Conservation (phyloP, 163 green algal species). For the Scenedesmus sp. region DNA sequence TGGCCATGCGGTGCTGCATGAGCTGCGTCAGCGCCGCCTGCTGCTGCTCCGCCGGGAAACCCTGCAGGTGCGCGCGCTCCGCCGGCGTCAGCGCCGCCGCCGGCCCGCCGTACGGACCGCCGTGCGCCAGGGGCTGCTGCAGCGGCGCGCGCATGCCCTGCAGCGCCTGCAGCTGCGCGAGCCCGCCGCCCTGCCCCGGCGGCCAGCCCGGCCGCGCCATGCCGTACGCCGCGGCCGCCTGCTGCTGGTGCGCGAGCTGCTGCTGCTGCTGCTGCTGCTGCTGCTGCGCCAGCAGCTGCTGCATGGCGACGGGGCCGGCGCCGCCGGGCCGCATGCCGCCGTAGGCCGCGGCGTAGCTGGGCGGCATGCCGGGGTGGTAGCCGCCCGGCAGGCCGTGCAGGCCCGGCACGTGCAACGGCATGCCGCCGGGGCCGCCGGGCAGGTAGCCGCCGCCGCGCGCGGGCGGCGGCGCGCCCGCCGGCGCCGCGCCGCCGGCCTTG, state of each 20-base stretch:
- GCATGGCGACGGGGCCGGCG: neutral
- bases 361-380: no score
- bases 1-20: neutral
- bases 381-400: neutral
- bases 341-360: no score
- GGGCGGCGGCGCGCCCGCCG: neutral
- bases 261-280: conserved; percentile 28
- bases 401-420: neutral
- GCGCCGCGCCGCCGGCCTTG: neutral
- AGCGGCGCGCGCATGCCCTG: neutral
- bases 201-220: neutral
- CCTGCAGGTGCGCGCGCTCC: neutral
- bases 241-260: conserved; percentile 4
- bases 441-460: neutral
- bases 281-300: neutral
- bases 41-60: neutral
- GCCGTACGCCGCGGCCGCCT: neutral
- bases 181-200: neutral
- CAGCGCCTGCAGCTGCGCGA: conserved; percentile 14
- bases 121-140: neutral
- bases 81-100: neutral
- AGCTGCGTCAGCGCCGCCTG: neutral
- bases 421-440: neutral
- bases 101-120: no score
- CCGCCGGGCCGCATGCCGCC: no score